These are phyloP conservation scores for Candida xiaguanensis DNA, from an alignment of 805 yeast species.

Conservation along the genomic window DNA sequence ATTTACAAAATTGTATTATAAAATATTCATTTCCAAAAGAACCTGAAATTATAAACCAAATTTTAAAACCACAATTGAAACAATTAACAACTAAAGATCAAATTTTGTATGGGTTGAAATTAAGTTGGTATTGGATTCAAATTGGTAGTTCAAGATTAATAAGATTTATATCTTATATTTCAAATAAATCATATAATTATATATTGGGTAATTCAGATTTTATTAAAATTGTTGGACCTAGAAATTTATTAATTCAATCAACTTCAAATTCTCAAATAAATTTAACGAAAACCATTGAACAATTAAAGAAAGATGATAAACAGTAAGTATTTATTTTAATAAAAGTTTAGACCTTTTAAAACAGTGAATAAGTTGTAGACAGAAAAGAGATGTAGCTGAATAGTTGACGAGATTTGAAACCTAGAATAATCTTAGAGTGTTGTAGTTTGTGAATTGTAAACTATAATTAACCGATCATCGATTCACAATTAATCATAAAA, in stretches of 20 bases:
- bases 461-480: no score
- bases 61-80: not conserved
- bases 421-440: no score
- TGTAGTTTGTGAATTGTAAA: no score
- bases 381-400: no score
- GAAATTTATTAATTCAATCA: conserved; percentile 47
- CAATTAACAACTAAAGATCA: not conserved
- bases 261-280: conserved; percentile 1
- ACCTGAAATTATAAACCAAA: not conserved
- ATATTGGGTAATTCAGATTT: conserved; percentile 39
- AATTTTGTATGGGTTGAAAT: not conserved
- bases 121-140: not conserved
- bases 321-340: no score
- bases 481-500: no score
- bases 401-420: no score
- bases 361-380: no score
- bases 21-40: conserved; percentile 19
- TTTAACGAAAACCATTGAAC: no score
- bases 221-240: conserved; percentile 53
- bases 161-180: not conserved
- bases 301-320: no score
- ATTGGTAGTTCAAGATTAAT: not conserved
- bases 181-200: conserved; percentile 8
- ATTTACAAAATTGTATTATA: conserved; percentile 38
- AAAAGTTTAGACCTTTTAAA: no score